Conservation (phyloP, 192 early-diverging fungal species). For the Backusella tuberculispora region DNA sequence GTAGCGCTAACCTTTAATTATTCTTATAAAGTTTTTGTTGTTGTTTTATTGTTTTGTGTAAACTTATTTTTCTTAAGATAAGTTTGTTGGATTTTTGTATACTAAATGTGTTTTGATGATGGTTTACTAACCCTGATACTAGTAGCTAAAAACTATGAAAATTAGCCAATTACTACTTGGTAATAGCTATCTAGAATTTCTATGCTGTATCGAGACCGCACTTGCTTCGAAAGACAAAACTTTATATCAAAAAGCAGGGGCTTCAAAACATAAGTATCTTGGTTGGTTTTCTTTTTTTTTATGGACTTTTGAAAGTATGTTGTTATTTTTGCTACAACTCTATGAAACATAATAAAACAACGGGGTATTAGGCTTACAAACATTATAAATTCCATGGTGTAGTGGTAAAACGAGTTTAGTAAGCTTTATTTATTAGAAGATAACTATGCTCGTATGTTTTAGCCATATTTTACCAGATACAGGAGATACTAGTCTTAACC, state of each 20-base stretch:
- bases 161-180: slow-evolving; percentile 46
- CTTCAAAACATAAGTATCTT: slow-evolving; percentile 68
- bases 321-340: slow-evolving; percentile 77
- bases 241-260: slow-evolving; percentile 65
- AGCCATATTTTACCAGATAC: slow-evolving; percentile 49
- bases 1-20: too few relatives aligned
- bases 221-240: slow-evolving; percentile 63
- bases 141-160: slow-evolving; percentile 64
- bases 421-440: slow-evolving; percentile 59
- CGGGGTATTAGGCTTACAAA: slow-evolving; percentile 75
- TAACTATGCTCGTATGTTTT: slow-evolving; percentile 65
- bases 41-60: slow-evolving; percentile 86
- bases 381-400: slow-evolving; percentile 77
- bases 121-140: slow-evolving; percentile 83
- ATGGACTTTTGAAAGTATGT: slow-evolving; percentile 67
- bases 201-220: slow-evolving; percentile 65
- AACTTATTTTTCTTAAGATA: slow-evolving; percentile 50
- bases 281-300: slow-evolving; percentile 33
- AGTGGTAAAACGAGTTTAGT: slow-evolving; percentile 69
- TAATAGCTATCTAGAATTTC: slow-evolving; percentile 55
- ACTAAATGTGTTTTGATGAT: slow-evolving; percentile 80
- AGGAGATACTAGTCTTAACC: slow-evolving; percentile 32
- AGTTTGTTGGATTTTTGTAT: slow-evolving; percentile 80
- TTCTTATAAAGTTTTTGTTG: slow-evolving; percentile 84
- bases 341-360: slow-evolving; percentile 83